Evolutionary conservation across 1,284 basidiomycete genomes (phyloP), one percentile per base, ranked within the genome.

Genomic region (Ustilago nuda): DNA sequence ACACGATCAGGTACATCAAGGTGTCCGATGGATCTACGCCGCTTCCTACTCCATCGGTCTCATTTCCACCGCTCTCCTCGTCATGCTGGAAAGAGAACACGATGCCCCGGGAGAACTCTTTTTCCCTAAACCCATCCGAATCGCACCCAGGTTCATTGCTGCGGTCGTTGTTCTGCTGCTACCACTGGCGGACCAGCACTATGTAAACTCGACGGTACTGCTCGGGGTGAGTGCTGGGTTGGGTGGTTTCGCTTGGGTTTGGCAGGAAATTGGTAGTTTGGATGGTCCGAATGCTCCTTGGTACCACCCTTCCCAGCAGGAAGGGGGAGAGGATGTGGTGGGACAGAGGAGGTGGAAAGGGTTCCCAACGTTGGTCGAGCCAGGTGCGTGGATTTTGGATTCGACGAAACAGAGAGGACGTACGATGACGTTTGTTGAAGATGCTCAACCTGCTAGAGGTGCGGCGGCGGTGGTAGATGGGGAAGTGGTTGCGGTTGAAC

Each of bases 251-350:
- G 56, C 69, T 4, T 66, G 78, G 63, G 37, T 76, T 23, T 82
- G 81, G 81, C 80, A 82, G 43, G 66, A 69, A 50, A 8, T 81
- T 15, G 69, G 65, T 2, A 56, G 72, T 27, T 50, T 82, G n/a
- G 80, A 82, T 53, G 81, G 81, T 3, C 81, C 81, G 11, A 79
- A 78, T 60, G 78, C 78, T 4, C 70, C 74, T 13, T 72, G 74
- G 63, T 73, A 81, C 46, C 52, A 27, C 23, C 23, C 23, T 27
- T 27, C 23, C 23, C 23, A 61, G 19, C 52, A 63, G 23, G 32
- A 43, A 2, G 33, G 15, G 41, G 36, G 37, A n/a, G 45, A 36
- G 17, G 48, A 43, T 7, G 37, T 27, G 15, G 51, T 19, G 8
- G 37, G 57, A 2, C 50, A 52, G 36, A 60, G 66, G 32, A 56